A percentile compares a stretch with the other conserved stretches of the same genome.
Conservation (phyloP, 306 rosid genomes). For the Cyclanthera cordifolia region DNA sequence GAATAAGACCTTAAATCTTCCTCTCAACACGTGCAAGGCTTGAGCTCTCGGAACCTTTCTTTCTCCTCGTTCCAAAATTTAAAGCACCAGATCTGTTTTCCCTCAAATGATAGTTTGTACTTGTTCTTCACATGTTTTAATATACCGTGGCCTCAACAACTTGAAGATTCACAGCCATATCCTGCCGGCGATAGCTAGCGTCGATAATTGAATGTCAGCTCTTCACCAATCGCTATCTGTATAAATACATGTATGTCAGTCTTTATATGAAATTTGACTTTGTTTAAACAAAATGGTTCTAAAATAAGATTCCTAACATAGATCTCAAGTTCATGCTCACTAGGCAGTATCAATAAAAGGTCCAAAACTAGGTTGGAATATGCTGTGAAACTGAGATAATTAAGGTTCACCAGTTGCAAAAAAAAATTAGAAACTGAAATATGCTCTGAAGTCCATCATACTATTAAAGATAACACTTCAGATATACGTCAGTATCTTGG, state of each 20-base stretch:
- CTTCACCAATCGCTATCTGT: slow-evolving; percentile 92
- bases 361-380: neutral
- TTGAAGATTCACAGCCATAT: slow-evolving; percentile 44
- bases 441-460: neutral
- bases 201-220: slow-evolving; percentile 52
- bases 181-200: slow-evolving; percentile 52
- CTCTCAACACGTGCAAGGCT: neutral
- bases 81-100: neutral
- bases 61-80: neutral
- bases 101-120: neutral
- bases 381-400: too few species aligned
- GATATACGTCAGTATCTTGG: too few species aligned
- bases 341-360: neutral
- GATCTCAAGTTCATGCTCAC: neutral
- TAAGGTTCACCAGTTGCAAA: neutral
- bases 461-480: slow-evolving; percentile 20
- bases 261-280: neutral
- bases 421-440: neutral
- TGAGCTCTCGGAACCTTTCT: neutral
- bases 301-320: neutral
- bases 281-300: neutral
- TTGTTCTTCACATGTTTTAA: slow-evolving; percentile 17
- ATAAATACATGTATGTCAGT: slow-evolving; percentile 9
- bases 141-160: slow-evolving; percentile 50
- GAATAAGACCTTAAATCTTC: neutral